phyloP scores from a whole-genome alignment of 768 basidiomycete species.

The Mrakia hoshinonis region DNA sequence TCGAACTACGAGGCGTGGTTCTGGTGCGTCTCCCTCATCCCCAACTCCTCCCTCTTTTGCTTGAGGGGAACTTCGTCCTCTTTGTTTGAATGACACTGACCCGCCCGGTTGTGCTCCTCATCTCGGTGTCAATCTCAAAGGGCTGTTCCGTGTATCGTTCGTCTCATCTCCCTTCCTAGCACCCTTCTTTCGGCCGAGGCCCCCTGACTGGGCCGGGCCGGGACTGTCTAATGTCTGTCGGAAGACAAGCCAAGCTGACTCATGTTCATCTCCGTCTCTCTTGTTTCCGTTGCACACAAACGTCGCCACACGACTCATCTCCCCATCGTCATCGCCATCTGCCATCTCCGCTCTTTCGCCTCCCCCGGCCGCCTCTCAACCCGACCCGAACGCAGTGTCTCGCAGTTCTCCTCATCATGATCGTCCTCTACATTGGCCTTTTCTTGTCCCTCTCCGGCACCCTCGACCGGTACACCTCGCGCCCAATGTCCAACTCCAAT shows the following conservation, averaged over 20 bases:
- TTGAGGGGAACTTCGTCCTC: neutral
- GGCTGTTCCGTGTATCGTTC: neutral
- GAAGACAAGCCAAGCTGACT: too few species aligned
- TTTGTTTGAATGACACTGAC: neutral
- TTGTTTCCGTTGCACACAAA: neutral
- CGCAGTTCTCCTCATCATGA: neutral
- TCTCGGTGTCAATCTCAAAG: neutral
- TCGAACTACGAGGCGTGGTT: constrained; percentile 1
- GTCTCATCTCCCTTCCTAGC: neutral
- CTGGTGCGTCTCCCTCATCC: neutral
- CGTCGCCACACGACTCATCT: too few species aligned
- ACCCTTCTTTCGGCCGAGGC: too few species aligned
- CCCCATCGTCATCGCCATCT: too few species aligned
- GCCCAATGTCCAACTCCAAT: neutral
- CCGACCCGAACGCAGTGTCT: neutral
- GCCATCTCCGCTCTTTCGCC: too few species aligned
- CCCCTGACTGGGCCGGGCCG: too few species aligned
- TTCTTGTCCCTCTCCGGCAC: neutral
- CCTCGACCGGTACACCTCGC: neutral
- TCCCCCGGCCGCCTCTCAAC: too few species aligned
- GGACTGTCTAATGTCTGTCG: too few species aligned
- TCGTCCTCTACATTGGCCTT: neutral
- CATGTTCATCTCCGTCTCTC: neutral
- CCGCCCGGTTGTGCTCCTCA: neutral
- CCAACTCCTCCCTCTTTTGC: neutral